Evolutionary conservation across 2,329 filamentous ascomycete genomes (phyloP), one percentile per base, ranked within the genome.

Genomic region (Clarireedia sp.): DNA sequence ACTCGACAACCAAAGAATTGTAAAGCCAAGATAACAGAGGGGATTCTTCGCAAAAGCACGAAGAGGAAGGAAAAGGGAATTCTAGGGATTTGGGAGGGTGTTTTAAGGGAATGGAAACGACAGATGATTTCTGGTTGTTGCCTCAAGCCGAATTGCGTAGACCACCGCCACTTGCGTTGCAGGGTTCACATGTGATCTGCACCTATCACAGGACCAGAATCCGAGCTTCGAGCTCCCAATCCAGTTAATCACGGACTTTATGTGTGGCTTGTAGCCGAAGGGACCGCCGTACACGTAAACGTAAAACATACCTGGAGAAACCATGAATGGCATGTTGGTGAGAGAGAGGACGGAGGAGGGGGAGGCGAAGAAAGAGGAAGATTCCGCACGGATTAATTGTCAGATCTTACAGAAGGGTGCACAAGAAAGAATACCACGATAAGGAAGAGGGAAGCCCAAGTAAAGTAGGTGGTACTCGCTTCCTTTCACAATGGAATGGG

Each of bases 121-220:
- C 51, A 45, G 10, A 37, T 48, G 7, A 29, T 21, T 37, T 23
- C 41, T 19, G n/a, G 38, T 49, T 45, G 51, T 36, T 49, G 24
- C 51, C 45, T 49, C 45, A 45, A 24, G 6, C 21, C 3, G 43
- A 10, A 24, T 49, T 45, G 37, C 48, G 57, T 55, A 51, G 43
- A 50, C 55, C 45, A 53, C 19, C 50, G 47, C 56, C 52, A 51
- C 52, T 50, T 48, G 54, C 53, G 29, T 51, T 51, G 47, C 56
- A 57, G 44, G 54, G 54, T 43, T 48, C 48, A 19, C 23, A 12
- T 10, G 36, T 26, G 44, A 54, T 50, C 36, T 54, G 21, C 45
- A 36, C 51, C 51, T 43, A 54, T 43, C 45, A 49, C 45, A 44
- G 37, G 51, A 48, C 26, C 24, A 38, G 36, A 48, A 53, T 37